Evolutionary conservation across 345 rosid genomes (phyloP).

Genomic region (Lumnitzera littorea): DNA sequence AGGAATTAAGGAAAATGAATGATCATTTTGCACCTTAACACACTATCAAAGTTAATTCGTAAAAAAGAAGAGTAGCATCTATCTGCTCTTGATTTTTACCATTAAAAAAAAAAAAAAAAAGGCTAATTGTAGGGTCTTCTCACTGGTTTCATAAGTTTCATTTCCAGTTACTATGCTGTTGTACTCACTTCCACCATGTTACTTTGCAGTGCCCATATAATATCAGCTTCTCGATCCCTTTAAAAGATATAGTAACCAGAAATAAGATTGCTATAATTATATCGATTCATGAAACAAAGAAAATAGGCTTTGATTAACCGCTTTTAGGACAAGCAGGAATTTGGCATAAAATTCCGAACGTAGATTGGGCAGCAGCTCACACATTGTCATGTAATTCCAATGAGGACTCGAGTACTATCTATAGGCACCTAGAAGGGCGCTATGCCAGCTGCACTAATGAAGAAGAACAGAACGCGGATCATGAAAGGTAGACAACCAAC

Average conservation of each 20-base stretch:
- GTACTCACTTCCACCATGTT: slow-evolving; percentile 9
- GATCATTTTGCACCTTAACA: background rate
- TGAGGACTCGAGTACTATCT: background rate
- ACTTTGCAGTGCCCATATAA: slow-evolving; percentile 9
- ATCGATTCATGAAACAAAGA: background rate
- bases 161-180: slow-evolving; percentile 12
- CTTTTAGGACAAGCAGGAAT: background rate
- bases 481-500: too few species aligned
- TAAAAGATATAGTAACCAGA: background rate
- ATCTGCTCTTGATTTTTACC: too few species aligned
- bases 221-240: slow-evolving; percentile 9
- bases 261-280: background rate
- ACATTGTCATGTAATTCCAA: slow-evolving; percentile 10
- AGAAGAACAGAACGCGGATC: background rate
- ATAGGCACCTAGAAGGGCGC: slow-evolving; percentile 10
- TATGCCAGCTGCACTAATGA: slow-evolving; percentile 5
- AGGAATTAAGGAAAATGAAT: too few species aligned
- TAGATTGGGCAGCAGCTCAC: slow-evolving; percentile 7
- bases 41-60: background rate
- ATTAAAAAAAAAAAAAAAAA: background rate
- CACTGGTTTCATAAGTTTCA: slow-evolving; percentile 11
- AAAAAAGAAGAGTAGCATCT: background rate
- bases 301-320: background rate
- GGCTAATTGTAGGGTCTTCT: background rate
- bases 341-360: slow-evolving; percentile 11